Conservation (phyloP, 2,329 filamentous ascomycete genomes). For the Pyrenochaeta sp. region DNA sequence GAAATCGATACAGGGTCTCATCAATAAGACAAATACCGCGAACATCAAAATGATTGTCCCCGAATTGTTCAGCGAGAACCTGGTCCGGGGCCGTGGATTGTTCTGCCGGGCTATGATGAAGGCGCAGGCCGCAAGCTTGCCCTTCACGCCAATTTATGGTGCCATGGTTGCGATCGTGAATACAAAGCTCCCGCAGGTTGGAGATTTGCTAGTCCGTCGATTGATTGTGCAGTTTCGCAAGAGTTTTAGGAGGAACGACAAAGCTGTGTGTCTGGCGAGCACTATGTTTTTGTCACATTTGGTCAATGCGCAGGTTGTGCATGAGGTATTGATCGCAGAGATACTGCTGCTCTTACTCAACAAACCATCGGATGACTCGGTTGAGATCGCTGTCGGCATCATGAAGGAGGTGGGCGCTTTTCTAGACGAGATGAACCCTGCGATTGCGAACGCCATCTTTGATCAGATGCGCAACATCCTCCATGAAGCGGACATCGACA, state of each 20-base stretch:
- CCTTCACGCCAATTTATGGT: slow-evolving; percentile 95
- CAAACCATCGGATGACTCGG: slow-evolving; percentile 96
- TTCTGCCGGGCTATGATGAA: slow-evolving; percentile 99
- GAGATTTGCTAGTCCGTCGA: slow-evolving; percentile 85
- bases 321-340: slow-evolving; percentile 92
- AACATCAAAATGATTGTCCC: slow-evolving; percentile 99
- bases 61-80: slow-evolving; percentile 93
- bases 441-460: slow-evolving; percentile 89
- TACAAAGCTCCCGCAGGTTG: slow-evolving; percentile 93
- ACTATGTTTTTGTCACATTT: slow-evolving; percentile 96
- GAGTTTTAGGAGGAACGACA: slow-evolving; percentile 95
- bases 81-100: slow-evolving; percentile 87
- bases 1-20: slow-evolving; percentile 97
- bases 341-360: slow-evolving; percentile 90
- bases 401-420: slow-evolving; percentile 94
- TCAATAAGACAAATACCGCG: slow-evolving; percentile 98
- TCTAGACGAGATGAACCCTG: slow-evolving; percentile 91
- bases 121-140: slow-evolving; percentile 92
- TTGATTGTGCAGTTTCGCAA: slow-evolving; percentile 94
- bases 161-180: slow-evolving; percentile 97
- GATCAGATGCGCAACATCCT: slow-evolving; percentile 95
- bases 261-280: slow-evolving; percentile 90
- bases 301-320: slow-evolving; percentile 93
- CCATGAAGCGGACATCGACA: slow-evolving; percentile 96
- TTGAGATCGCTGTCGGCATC: slow-evolving; percentile 95